phyloP scores from a whole-genome alignment of 192 early-diverging fungal species.

The Ambispora gerdemannii region DNA sequence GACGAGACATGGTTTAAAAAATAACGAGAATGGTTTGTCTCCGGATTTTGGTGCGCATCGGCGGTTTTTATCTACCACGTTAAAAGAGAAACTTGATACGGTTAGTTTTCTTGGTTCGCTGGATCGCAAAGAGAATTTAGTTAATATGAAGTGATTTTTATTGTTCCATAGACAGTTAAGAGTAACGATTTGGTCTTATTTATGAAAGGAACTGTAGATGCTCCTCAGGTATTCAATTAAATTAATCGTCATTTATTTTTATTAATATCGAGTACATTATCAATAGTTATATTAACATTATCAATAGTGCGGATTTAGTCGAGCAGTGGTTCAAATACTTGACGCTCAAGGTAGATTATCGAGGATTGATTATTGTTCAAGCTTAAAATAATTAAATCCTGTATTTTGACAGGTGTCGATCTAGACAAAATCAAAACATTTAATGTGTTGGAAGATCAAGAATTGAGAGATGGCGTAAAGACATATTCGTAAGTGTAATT shows the following conservation, averaged over 20 bases:
- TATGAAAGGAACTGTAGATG: conserved; percentile 95
- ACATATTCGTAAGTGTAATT: conserved; percentile 69
- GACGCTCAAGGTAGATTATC: conserved; percentile 58
- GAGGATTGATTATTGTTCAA: background rate
- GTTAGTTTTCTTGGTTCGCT: too few relatives aligned
- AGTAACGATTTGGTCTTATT: conserved; percentile 66
- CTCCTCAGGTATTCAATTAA: conserved; percentile 64
- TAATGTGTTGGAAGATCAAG: conserved; percentile 87
- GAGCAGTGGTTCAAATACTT: conserved; percentile 91
- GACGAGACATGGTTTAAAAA: too few relatives aligned
- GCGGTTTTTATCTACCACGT: too few relatives aligned
- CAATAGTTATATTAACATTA: background rate
- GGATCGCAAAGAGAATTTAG: too few relatives aligned
- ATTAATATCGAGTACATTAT: background rate
- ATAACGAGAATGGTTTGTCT: too few relatives aligned
- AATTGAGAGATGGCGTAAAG: conserved; percentile 90
- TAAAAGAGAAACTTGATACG: too few relatives aligned
- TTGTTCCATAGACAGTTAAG: conserved; percentile 5
- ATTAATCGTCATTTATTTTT: background rate
- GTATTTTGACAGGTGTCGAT: conserved; percentile 60
- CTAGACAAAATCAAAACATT: conserved; percentile 60
- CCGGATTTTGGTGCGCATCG: too few relatives aligned
- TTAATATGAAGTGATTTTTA: too few relatives aligned
- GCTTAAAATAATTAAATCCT: background rate
- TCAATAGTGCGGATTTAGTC: conserved; percentile 83